Evolutionary conservation across 2,329 filamentous ascomycete species (phyloP).

Genomic region (Trichocomaceae sp.): DNA sequence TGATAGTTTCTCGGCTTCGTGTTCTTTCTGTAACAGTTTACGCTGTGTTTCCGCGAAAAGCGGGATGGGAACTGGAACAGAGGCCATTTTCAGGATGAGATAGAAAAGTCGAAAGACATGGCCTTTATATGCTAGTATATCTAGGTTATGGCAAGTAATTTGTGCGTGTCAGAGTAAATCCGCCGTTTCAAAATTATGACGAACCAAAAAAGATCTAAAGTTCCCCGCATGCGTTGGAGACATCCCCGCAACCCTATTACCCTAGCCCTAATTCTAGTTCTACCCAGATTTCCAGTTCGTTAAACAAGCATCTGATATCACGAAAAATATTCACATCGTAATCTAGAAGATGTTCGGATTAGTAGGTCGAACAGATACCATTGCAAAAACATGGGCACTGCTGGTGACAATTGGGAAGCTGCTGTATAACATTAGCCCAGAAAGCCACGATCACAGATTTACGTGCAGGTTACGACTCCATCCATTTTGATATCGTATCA

Average conservation of each 20-base stretch:
- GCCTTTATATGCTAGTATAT: slow-evolving; percentile 13
- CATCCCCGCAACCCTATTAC: not conserved
- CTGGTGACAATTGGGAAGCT: no score
- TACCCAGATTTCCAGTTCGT: no score
- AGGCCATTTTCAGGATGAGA: not conserved
- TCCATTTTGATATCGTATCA: no score
- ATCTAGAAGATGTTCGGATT: no score
- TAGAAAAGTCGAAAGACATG: not conserved
- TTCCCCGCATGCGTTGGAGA: slow-evolving; percentile 11
- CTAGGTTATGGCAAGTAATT: not conserved
- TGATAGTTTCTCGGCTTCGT: slow-evolving; percentile 40
- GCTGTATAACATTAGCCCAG: no score
- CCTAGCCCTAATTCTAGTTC: not conserved
- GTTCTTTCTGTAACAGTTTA: slow-evolving; percentile 37
- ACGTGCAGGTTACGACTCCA: no score
- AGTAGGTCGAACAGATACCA: no score
- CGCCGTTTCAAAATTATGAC: not conserved
- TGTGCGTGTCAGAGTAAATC: not conserved
- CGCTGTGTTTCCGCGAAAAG: slow-evolving; percentile 39
- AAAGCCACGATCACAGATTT: no score
- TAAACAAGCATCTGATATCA: no score
- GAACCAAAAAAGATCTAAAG: not conserved
- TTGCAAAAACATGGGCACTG: no score
- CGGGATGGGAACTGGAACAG: slow-evolving; percentile 29
- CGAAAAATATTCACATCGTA: no score